phyloP scores from a whole-genome alignment of 2,329 filamentous ascomycete species.

The Claviceps paspali region DNA sequence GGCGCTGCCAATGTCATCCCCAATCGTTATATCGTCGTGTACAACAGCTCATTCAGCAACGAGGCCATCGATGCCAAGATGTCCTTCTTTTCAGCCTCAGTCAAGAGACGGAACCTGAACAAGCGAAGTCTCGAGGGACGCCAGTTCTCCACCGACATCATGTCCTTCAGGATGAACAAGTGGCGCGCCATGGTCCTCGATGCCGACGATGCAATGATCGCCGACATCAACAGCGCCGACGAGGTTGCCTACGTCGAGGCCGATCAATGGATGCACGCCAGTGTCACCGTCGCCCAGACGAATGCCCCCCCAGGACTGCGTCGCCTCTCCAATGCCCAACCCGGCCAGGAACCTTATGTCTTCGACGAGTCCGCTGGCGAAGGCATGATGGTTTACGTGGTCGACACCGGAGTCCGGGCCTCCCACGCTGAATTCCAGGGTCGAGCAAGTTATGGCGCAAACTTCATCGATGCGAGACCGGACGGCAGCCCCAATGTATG shows the following conservation, averaged over 20 bases:
- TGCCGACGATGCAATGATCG: constrained; percentile 33
- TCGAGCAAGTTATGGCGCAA: constrained; percentile 36
- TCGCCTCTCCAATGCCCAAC: constrained; percentile 31
- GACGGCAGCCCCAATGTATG: constrained; percentile 24
- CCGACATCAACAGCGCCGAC: constrained; percentile 30
- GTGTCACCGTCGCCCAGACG: constrained; percentile 31
- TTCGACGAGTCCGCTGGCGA: constrained; percentile 37
- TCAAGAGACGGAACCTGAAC: constrained; percentile 42
- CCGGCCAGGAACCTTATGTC: constrained; percentile 19
- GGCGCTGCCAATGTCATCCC: constrained; percentile 32
- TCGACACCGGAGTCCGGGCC: constrained; percentile 48
- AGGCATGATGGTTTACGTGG: constrained; percentile 45
- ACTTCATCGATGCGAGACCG: constrained; percentile 24
- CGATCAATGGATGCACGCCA: constrained; percentile 31
- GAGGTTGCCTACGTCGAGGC: constrained; percentile 40
- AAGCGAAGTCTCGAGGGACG: constrained; percentile 34
- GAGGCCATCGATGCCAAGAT: constrained; percentile 35
- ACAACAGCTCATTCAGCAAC: constrained; percentile 37
- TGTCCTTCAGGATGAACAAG: constrained; percentile 29
- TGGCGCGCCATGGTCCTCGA: constrained; percentile 41
- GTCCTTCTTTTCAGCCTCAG: constrained; percentile 27
- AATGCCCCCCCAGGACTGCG: constrained; percentile 38
- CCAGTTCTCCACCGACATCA: constrained; percentile 30
- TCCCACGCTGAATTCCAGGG: constrained; percentile 41
- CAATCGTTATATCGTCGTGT: constrained; percentile 49